Conservation (phyloP, 306 rosid genomes). For the Lotus japonicus region DNA sequence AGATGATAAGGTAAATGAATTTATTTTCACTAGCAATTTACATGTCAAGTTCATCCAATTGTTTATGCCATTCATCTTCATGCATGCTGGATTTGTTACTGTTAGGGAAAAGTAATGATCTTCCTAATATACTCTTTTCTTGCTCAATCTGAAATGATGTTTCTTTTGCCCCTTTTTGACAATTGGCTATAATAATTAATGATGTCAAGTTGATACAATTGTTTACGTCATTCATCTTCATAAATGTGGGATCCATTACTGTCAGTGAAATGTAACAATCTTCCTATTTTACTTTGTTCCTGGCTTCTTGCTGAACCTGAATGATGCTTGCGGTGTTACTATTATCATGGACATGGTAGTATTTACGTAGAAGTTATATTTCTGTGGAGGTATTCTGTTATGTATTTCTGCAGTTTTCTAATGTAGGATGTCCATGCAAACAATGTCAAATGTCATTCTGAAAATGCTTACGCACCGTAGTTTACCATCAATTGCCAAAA, state of each 20-base stretch:
- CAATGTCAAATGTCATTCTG: not conserved
- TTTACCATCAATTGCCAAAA: constrained; percentile 16
- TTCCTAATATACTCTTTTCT: too few relatives aligned
- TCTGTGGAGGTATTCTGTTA: not conserved
- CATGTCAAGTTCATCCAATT: constrained; percentile 11
- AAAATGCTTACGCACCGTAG: not conserved
- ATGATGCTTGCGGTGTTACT: not conserved
- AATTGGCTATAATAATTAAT: too few relatives aligned
- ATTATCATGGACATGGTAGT: not conserved
- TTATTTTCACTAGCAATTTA: not conserved
- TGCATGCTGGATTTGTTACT: not conserved
- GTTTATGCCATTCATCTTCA: not conserved
- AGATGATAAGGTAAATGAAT: constrained; percentile 78
- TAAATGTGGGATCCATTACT: not conserved
- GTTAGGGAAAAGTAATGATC: too few relatives aligned
- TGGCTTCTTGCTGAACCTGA: constrained; percentile 2
- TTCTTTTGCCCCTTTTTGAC: too few relatives aligned
- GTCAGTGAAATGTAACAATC: not conserved
- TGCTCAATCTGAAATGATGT: too few relatives aligned
- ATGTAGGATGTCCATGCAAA: constrained; percentile 4
- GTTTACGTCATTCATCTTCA: not conserved
- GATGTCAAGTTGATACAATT: not conserved
- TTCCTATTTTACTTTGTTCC: not conserved
- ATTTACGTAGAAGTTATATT: not conserved
- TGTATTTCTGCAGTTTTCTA: not conserved